phyloP scores from a whole-genome alignment of 805 yeast species.

The Hanseniaspora occidentalis region DNA sequence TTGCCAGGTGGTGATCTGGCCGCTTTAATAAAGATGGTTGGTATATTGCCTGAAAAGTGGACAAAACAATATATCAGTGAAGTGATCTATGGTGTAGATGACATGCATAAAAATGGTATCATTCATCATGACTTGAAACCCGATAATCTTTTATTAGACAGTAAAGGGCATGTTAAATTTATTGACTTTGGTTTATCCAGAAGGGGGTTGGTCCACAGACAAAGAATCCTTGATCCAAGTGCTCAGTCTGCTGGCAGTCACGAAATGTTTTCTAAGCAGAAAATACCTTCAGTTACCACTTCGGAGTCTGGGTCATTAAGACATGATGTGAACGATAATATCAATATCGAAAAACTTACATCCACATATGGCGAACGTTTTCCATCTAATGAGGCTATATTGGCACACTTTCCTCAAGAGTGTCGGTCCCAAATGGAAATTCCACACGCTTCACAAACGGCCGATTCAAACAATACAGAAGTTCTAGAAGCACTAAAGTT shows the following conservation, averaged over 20 bases:
- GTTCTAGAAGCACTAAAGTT: not conserved
- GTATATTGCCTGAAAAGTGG: slow-evolving; percentile 80
- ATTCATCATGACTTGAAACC: slow-evolving; percentile 95
- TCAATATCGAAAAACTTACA: no score
- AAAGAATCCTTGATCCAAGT: slow-evolving; percentile 27
- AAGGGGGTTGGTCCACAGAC: slow-evolving; percentile 80
- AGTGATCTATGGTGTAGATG: slow-evolving; percentile 80
- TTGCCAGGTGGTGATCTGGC: slow-evolving; percentile 94
- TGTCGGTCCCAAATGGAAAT: not conserved
- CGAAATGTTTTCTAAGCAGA: not conserved
- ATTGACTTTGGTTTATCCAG: slow-evolving; percentile 93
- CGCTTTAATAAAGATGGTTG: slow-evolving; percentile 68
- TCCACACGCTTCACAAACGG: not conserved
- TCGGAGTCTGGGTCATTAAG: not conserved
- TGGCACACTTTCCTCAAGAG: no score
- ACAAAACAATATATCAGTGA: slow-evolving; percentile 77
- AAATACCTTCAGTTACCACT: not conserved
- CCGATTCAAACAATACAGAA: not conserved
- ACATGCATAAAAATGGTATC: slow-evolving; percentile 77
- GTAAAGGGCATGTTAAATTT: slow-evolving; percentile 76
- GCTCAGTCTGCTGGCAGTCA: no score
- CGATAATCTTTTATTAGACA: slow-evolving; percentile 79
- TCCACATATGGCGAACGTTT: no score
- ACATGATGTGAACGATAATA: no score
- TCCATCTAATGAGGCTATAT: no score